These are phyloP conservation scores for Phaeomoniella chlamydospora DNA, from an alignment of 2,329 filamentous ascomycete species.

Conservation along the genomic window DNA sequence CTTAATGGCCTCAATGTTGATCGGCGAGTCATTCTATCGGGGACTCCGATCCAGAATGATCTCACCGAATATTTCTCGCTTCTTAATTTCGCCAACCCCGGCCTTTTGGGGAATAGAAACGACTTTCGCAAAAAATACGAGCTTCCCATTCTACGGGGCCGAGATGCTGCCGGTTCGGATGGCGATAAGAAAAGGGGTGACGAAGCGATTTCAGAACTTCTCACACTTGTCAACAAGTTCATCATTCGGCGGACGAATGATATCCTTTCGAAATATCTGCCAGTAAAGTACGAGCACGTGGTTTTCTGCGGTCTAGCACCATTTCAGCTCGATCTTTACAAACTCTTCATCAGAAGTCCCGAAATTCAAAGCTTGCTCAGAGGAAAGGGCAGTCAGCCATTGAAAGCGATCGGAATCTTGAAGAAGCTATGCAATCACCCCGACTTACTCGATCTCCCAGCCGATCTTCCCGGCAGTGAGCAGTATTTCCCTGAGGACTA, in stretches of 20 bases:
- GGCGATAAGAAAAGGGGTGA: constrained; percentile 70
- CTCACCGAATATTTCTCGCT: constrained; percentile 95
- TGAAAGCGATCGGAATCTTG: constrained; percentile 90
- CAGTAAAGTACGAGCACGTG: constrained; percentile 97
- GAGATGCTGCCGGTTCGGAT: constrained; percentile 80
- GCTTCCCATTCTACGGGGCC: constrained; percentile 76
- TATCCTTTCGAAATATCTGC: constrained; percentile 91
- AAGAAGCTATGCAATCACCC: constrained; percentile 99
- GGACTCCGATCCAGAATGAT: constrained; percentile 96
- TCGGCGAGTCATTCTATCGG: constrained; percentile 83
- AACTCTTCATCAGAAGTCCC: constrained; percentile 91
- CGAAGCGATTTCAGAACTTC: constrained; percentile 65
- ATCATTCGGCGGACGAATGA: constrained; percentile 97
- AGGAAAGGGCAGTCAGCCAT: constrained; percentile 86
- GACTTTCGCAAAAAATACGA: constrained; percentile 95
- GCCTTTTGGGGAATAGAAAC: constrained; percentile 70
- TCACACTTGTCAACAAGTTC: constrained; percentile 87
- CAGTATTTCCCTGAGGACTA: constrained; percentile 71
- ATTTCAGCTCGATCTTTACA: constrained; percentile 88
- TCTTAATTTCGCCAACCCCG: constrained; percentile 91
- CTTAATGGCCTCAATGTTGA: constrained; percentile 83
- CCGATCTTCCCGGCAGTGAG: constrained; percentile 80
- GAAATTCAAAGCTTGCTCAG: constrained; percentile 84
- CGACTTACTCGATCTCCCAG: constrained; percentile 69
- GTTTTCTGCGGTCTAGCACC: constrained; percentile 92